Conservation (phyloP, 1,284 basidiomycete species). For the Microbotryum silenes-acaulis region DNA sequence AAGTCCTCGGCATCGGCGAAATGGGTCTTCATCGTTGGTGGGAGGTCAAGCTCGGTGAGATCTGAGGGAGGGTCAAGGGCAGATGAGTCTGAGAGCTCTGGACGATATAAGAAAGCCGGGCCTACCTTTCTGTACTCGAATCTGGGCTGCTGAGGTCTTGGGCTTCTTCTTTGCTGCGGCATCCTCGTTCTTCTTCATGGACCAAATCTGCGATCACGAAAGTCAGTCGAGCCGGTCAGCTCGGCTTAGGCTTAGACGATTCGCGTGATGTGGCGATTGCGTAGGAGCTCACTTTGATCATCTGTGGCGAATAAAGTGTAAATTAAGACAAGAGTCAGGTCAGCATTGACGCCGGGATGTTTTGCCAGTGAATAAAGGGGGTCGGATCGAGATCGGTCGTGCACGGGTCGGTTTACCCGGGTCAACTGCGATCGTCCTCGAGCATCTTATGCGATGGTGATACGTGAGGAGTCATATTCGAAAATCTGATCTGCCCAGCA, state of each 20-base stretch:
- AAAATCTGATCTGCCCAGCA: too few species aligned
- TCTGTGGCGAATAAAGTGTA: conserved; percentile 7
- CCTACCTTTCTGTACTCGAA: conserved; percentile 95
- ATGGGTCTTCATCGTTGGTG: conserved; percentile 88
- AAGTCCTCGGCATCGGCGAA: conserved; percentile 88
- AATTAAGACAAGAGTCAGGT: neutral
- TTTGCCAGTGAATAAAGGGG: too few species aligned
- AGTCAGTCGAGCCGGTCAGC: neutral
- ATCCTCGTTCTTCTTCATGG: conserved; percentile 94
- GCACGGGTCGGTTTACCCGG: too few species aligned
- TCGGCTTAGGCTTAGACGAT: too few species aligned
- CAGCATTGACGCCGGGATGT: neutral
- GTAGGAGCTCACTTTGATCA: conserved; percentile 20
- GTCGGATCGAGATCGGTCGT: neutral
- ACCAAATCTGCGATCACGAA: conserved; percentile 70
- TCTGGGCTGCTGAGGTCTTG: conserved; percentile 93
- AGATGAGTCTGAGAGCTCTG: neutral
- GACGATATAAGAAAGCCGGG: conserved; percentile 1
- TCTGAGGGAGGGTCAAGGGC: conserved; percentile 49
- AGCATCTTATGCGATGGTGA: too few species aligned
- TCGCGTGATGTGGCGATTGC: too few species aligned
- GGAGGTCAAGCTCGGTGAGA: conserved; percentile 91
- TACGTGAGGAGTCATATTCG: too few species aligned
- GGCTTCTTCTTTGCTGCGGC: conserved; percentile 90
- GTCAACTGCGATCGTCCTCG: too few species aligned